Conservation (phyloP, 1,284 basidiomycete genomes). For the Ceratobasidium sp. region DNA sequence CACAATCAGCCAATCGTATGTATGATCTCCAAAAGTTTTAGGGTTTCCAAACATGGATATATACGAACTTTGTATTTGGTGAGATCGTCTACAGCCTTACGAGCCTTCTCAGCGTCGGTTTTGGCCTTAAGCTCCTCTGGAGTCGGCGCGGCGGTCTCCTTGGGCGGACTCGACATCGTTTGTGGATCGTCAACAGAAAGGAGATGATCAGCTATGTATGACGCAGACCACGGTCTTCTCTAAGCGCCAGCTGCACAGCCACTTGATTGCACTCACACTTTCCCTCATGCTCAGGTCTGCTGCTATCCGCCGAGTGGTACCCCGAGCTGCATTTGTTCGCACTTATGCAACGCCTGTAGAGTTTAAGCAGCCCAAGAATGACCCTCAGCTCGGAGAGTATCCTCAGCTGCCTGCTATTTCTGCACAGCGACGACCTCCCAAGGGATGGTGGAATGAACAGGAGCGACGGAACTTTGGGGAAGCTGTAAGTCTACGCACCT, state of each 20-base stretch:
- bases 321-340: conserved; percentile 54
- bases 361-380: conserved; percentile 53
- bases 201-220: conserved; percentile 43
- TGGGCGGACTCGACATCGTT: conserved; percentile 42
- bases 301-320: conserved; percentile 50
- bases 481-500: conserved; percentile 67
- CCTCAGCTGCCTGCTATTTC: conserved; percentile 82
- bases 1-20: too few species aligned
- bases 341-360: conserved; percentile 54
- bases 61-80: conserved; percentile 86
- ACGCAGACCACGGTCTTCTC: conserved; percentile 38
- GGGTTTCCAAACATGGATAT: conserved; percentile 24
- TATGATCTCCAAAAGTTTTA: conserved; percentile 43
- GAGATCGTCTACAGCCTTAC: conserved; percentile 74
- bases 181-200: conserved; percentile 26
- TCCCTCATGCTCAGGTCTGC: conserved; percentile 34
- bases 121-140: conserved; percentile 45
- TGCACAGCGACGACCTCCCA: conserved; percentile 74
- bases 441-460: conserved; percentile 86
- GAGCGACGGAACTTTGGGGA: conserved; percentile 90
- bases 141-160: conserved; percentile 29
- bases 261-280: not conserved
- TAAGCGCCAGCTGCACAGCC: conserved; percentile 43
- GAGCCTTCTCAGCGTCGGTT: conserved; percentile 58
- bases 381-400: conserved; percentile 81